Conservation (phyloP, 768 basidiomycete genomes). For the Coprinellus micaceus region DNA sequence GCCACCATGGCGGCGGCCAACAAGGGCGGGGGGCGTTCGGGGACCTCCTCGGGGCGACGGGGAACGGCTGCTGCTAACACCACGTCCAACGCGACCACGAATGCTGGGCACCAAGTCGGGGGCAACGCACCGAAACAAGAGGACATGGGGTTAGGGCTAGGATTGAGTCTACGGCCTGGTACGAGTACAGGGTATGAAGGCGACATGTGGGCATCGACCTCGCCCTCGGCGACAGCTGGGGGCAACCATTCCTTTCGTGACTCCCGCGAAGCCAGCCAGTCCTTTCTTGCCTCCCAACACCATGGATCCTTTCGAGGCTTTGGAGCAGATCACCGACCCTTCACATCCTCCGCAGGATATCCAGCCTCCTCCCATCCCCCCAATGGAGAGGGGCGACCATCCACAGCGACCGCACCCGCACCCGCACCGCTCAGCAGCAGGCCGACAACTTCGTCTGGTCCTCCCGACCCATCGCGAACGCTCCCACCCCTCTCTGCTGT, state of each 20-base stretch:
- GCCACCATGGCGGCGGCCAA: slow-evolving; percentile 69
- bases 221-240: slow-evolving; percentile 23
- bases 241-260: slow-evolving; percentile 70
- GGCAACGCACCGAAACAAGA: neutral
- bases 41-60: slow-evolving; percentile 17
- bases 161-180: slow-evolving; percentile 55
- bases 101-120: slow-evolving; percentile 12
- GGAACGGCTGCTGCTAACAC: too few species aligned
- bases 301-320: slow-evolving; percentile 59
- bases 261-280: slow-evolving; percentile 75
- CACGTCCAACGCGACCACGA: slow-evolving; percentile 11
- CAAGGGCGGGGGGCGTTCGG: slow-evolving; percentile 26
- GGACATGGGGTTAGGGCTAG: slow-evolving; percentile 38
- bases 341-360: too few species aligned
- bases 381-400: too few species aligned
- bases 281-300: slow-evolving; percentile 70
- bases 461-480: slow-evolving; percentile 36
- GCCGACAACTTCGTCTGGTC: slow-evolving; percentile 49
- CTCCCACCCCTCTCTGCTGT: slow-evolving; percentile 75
- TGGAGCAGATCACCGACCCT: too few species aligned
- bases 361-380: neutral
- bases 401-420: slow-evolving; percentile 31
- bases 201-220: slow-evolving; percentile 40
- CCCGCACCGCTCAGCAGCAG: slow-evolving; percentile 39
- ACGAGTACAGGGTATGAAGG: slow-evolving; percentile 73